Evolutionary conservation across 768 basidiomycete species (phyloP).

Genomic region (Suillus plorans): DNA sequence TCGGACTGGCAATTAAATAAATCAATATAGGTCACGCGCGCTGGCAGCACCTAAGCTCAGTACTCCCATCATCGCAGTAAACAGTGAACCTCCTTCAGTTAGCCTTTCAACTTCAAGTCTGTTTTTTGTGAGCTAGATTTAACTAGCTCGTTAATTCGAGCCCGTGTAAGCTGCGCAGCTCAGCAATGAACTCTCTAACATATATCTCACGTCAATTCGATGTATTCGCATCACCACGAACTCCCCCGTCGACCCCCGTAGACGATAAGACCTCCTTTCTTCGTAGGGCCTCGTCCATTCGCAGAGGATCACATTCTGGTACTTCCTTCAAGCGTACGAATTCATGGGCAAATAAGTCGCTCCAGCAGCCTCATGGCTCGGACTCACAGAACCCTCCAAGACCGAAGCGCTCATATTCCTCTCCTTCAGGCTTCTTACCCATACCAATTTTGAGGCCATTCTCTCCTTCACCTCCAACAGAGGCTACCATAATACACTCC

Average conservation of each 20-base stretch:
- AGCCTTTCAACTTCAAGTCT: not conserved
- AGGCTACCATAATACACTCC: conserved; percentile 34
- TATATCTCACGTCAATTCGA: conserved; percentile 85
- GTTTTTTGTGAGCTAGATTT: not conserved
- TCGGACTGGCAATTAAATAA: not conserved
- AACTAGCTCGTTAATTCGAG: conserved; percentile 7
- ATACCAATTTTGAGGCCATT: conserved; percentile 31
- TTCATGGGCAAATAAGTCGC: conserved; percentile 58
- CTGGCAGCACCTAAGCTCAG: not conserved
- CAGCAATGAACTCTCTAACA: conserved; percentile 74
- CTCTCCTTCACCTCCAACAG: conserved; percentile 28
- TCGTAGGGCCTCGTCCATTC: conserved; percentile 21
- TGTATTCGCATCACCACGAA: conserved; percentile 59
- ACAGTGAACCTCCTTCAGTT: not conserved
- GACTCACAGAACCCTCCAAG: conserved; percentile 24
- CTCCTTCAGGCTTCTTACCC: conserved; percentile 50
- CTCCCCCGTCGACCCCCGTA: conserved; percentile 58
- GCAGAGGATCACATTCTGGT: conserved; percentile 28
- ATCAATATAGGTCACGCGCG: conserved; percentile 7
- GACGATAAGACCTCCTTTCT: conserved; percentile 35
- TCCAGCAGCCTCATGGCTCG: conserved; percentile 41
- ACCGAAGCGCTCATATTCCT: conserved; percentile 63
- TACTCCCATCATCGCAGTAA: not conserved
- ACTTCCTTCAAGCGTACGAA: conserved; percentile 45
- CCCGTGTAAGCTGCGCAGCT: conserved; percentile 5